Evolutionary conservation across 306 rosid genomes (phyloP).

Genomic region (Amphicarpaea edgeworthii): DNA sequence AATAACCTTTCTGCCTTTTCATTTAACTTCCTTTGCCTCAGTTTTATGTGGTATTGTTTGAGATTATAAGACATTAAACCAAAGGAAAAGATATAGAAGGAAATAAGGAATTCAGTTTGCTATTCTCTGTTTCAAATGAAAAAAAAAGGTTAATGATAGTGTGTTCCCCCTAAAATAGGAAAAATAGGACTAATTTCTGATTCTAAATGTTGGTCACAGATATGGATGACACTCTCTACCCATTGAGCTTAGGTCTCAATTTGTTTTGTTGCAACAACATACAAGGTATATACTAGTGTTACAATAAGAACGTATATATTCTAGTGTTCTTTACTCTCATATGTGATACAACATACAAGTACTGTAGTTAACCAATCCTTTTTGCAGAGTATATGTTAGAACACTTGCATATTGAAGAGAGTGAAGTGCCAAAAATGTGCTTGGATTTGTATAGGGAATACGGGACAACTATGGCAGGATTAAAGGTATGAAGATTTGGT

Average conservation of each 20-base stretch:
- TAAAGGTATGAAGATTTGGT: constrained; percentile 59
- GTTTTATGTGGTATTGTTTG: background rate
- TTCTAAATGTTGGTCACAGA: constrained; percentile 56
- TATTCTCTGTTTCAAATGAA: background rate
- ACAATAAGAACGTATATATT: background rate
- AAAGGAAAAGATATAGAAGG: background rate
- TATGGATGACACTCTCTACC: constrained; percentile 91
- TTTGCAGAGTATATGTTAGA: constrained; percentile 75
- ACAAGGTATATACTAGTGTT: constrained; percentile 54
- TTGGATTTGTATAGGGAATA: constrained; percentile 69
- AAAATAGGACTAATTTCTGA: background rate
- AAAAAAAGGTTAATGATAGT: background rate
- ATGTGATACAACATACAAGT: constrained; percentile 26
- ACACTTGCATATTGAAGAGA: constrained; percentile 69
- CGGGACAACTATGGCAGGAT: constrained; percentile 95
- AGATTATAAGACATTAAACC: background rate
- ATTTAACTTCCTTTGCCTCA: constrained; percentile 19
- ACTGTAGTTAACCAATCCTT: constrained; percentile 11
- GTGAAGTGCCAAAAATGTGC: constrained; percentile 78
- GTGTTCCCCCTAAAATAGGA: background rate
- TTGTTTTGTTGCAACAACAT: constrained; percentile 80
- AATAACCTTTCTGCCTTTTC: background rate
- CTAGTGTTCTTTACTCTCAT: background rate
- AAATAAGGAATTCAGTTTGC: background rate
- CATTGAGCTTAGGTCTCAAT: constrained; percentile 80